Evolutionary conservation across 345 rosid genomes (phyloP), one percentile per base, ranked within the genome.

Genomic region (Citrus cavaleriei): DNA sequence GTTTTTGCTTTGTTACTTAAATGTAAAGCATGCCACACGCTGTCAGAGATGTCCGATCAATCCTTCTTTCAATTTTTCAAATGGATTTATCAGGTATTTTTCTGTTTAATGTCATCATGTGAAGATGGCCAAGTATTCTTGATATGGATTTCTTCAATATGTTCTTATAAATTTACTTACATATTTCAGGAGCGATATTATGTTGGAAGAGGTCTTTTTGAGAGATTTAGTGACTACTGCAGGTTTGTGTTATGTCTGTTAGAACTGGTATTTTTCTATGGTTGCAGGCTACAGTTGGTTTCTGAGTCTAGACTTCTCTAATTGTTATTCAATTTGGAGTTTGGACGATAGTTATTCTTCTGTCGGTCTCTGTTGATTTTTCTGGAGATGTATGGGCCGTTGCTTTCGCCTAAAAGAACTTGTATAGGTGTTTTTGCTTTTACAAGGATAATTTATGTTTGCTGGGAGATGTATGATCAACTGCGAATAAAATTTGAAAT

Each of bases 201-300:
- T 79, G 99, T 96, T 81, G 99, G 99, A 5, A 98, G 99, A 73
- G 99, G 99, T 37, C 97, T 96, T 71, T 91, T 82, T 85, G 99
- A 96, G 88, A 89, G 89, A 32, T 71, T 91, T 81, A 87, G 90
- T 62, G 99, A 96, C 68, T 96, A 96, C 81, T 90, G 93, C 89
- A 90, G 99, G 99, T 96, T 84, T 70, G 85, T 76, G 30, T 80
- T 10, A 18, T 81, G 32, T 18, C 59, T 66, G 68, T 40, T 18
- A 27, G 62, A 74, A 65, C 27, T 49, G 49, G 13, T 35, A 61
- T 2, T 18, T 59, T 64, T 24, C 70, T 27, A 37, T 75, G 19
- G 12, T 40, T 64, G 32, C n/a, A 65, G 40, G 75, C 7, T 61
- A 7, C 5, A 0, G 51, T 46, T 12, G 14, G 51, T 46, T 32